Base-by-base conservation (phyloP, 2,329 filamentous ascomycete species). In the Sphaerulina musiva region DNA sequence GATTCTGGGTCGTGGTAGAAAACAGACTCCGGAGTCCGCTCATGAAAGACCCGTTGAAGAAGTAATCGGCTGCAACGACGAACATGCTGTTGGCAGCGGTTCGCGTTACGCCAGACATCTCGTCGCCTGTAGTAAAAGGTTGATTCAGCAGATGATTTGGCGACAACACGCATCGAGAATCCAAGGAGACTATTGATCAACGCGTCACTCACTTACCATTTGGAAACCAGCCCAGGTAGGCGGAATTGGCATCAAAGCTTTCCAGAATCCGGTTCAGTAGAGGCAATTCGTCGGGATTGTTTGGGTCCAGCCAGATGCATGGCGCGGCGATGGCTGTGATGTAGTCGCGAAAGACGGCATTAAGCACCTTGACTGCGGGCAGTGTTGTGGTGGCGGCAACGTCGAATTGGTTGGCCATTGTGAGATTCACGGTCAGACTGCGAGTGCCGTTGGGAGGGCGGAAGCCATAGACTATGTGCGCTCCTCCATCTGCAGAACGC, bases 301-400 rank as follows among this genome's bases (percentile, higher is more conserved):
- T 46, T 5, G 50, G 50, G n/a, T 53, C 50, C 14, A 53, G 50
- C 50, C 50, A 53, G 26, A 53, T 47, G 14, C 50, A 53, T 12
- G 50, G 50, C 9, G 50, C 50, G n/a, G 17, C 44, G 9, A 39
- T 39, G 7, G 50, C 50, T 9, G 17, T 36, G 8, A 53, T 53
- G 14, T 46, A 53, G 43, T 53, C 50, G 5, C 50, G 50, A 17
- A 53, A 45, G 4, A 53, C 44, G 2, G 50, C 20, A 32, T 53
- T 53, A 34, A 47, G 17, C 5, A 17, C 31, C 8, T 34, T 42
- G 31, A 14, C 44, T 17, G 20, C 43, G 10, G 47, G 47, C 6
- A 32, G 10, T 6, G 39, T 36, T 20, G 38, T 49, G 4, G 47
- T 49, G 1, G 12, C 23, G 11, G 47, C 47, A 4, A 49, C 23